Evolutionary conservation across 495 filamentous ascomycete genomes (phyloP), one percentile per base, ranked within the genome.

Genomic region (Xylaria nigripes): DNA sequence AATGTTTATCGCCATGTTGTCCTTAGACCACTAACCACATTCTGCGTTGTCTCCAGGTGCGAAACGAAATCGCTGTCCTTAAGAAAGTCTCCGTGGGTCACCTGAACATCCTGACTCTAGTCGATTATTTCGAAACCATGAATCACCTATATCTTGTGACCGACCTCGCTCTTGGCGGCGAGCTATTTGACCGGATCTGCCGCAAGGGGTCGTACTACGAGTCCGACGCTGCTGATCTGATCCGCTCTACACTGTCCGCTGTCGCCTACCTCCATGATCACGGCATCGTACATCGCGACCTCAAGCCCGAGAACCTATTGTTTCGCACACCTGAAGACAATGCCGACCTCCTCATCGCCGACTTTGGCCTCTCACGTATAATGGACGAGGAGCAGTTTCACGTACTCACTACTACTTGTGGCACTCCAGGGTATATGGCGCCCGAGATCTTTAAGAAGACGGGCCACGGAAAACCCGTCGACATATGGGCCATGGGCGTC

Each of bases 361-460:
- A 98, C 68, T 98, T 98, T 63, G 93, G 93, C 8, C 73, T 98
- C 29, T 88, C 83, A 12, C 77, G 93, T 40, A 97, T 98, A 70
- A 96, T 98, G 90, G 94, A 98, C 67, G 94, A 97, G 72, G 91
- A 97, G 70, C 89, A 96, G 64, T 97, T 98, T 68, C 94, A 96
- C 64, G 91, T 97, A 23, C 72, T 98, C 32, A 98, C 94, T 4
- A 98, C 93, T 1, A 98, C 93, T 3, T 98, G 93, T 64, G 93
- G 93, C 29, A 98, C 93, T 6, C 93, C 93, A 0, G 94, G 94
- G 25, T 98, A 98, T 71, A 98, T 99, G 70, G 93, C 93, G 0
- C 93, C 93, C 15, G 93, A 99, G 67, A 91, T 99, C 54, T 80
- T 96, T 48, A 86, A 87, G 63, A 86, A 89, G 65, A 86, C 86